A percentile compares a stretch with the other conserved stretches of the same genome.
Evolutionary conservation across 257 asterid genomes (phyloP).

Genomic region (Capsicum baccatum): DNA sequence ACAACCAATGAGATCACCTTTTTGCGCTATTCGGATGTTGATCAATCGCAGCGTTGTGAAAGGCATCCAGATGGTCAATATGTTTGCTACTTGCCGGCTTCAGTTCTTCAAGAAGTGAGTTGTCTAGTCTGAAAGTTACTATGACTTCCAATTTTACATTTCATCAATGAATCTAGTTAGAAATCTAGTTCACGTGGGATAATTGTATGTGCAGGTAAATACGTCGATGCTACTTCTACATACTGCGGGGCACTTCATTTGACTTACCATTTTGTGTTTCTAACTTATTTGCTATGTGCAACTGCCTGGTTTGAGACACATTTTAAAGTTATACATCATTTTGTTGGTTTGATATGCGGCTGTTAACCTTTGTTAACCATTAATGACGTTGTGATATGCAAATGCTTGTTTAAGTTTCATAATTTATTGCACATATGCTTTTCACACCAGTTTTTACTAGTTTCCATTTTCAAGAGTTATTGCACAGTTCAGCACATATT

Average conservation of each 20-base stretch:
- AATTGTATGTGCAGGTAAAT: slow-evolving; percentile 9
- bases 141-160: slow-evolving; percentile 28
- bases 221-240: not conserved
- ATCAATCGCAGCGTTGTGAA: slow-evolving; percentile 73
- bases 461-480: not conserved
- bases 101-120: slow-evolving; percentile 91
- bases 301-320: not conserved
- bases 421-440: slow-evolving; percentile 18
- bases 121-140: not conserved
- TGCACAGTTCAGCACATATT: not conserved
- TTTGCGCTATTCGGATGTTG: slow-evolving; percentile 67
- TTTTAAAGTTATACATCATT: not conserved
- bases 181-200: not conserved
- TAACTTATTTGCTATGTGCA: not conserved
- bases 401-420: slow-evolving; percentile 9
- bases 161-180: not conserved
- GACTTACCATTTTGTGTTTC: slow-evolving; percentile 20
- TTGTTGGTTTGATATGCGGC: slow-evolving; percentile 10
- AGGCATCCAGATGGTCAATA: slow-evolving; percentile 98
- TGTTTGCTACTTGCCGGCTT: slow-evolving; percentile 90
- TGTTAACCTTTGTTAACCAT: not conserved
- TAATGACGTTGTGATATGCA: not conserved
- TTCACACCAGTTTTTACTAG: not conserved
- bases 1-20: slow-evolving; percentile 97
- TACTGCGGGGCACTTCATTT: not conserved